Evolutionary conservation across 2,329 filamentous ascomycete genomes (phyloP).

Genomic region (Pseudogymnoascus sp.): DNA sequence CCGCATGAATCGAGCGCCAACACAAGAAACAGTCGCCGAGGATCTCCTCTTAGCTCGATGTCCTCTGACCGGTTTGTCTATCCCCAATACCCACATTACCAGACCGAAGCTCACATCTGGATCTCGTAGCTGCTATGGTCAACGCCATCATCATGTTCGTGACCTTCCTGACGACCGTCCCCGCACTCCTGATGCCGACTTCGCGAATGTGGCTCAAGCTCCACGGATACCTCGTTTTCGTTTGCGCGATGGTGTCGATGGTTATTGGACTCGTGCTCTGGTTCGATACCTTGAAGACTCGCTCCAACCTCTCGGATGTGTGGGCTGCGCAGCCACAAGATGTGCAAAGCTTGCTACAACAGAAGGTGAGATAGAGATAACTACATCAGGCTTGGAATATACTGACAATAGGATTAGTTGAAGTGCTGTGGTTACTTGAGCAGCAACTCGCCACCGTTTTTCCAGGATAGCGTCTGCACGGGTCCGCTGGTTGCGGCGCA

Average conservation of each 20-base stretch:
- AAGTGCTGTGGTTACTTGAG: conserved; percentile 75
- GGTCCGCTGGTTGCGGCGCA: conserved; percentile 64
- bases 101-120: neutral
- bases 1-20: conserved; percentile 35
- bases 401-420: conserved; percentile 44
- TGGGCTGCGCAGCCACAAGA: conserved; percentile 51
- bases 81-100: neutral
- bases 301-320: conserved; percentile 51
- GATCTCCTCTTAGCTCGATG: conserved; percentile 44
- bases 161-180: conserved; percentile 62
- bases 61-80: conserved; percentile 43
- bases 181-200: conserved; percentile 60
- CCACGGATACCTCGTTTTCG: conserved; percentile 56
- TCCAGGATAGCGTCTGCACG: conserved; percentile 59
- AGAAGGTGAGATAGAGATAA: conserved; percentile 36
- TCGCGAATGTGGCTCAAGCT: conserved; percentile 63
- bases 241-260: conserved; percentile 57
- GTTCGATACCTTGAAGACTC: conserved; percentile 64
- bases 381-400: neutral
- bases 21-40: conserved; percentile 40
- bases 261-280: conserved; percentile 60
- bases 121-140: conserved; percentile 52
- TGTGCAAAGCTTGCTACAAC: conserved; percentile 63
- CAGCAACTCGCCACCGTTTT: conserved; percentile 62
- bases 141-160: conserved; percentile 66